Conservation (phyloP, 2,329 filamentous ascomycete genomes). For the Colletotrichum horii region DNA sequence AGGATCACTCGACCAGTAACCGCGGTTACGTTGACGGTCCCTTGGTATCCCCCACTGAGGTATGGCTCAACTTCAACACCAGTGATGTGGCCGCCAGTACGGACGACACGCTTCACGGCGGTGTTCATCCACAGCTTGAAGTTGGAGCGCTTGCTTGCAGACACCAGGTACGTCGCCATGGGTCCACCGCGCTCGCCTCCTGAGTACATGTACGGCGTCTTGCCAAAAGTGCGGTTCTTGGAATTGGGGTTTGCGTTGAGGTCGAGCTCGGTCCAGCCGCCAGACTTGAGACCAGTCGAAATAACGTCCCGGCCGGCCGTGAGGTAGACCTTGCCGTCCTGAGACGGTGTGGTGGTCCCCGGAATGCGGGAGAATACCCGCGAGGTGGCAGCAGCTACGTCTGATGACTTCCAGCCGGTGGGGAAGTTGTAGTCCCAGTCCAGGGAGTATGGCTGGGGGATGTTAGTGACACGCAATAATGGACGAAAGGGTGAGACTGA, state of each 20-base stretch:
- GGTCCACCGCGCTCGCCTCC: constrained; percentile 73
- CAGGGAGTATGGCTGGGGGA: constrained; percentile 54
- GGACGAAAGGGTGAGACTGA: constrained; percentile 25
- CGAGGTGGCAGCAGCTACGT: constrained; percentile 63
- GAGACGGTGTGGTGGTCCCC: constrained; percentile 69
- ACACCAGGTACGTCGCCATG: constrained; percentile 73
- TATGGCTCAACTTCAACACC: constrained; percentile 71
- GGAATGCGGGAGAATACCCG: constrained; percentile 74
- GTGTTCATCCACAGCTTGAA: constrained; percentile 73
- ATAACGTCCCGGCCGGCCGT: constrained; percentile 70
- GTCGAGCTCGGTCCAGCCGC: constrained; percentile 68
- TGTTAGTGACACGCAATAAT: neutral
- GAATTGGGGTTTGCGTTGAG: constrained; percentile 63
- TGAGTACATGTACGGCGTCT: constrained; percentile 71
- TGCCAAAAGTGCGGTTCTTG: constrained; percentile 70
- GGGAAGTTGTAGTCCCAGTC: constrained; percentile 81
- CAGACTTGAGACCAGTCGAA: constrained; percentile 59
- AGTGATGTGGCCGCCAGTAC: constrained; percentile 64
- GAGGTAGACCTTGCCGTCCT: constrained; percentile 71
- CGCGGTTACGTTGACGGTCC: constrained; percentile 64
- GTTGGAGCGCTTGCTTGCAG: constrained; percentile 63
- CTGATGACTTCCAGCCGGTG: constrained; percentile 69
- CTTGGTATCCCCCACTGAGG: constrained; percentile 57
- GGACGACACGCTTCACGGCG: constrained; percentile 69
- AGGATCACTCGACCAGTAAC: constrained; percentile 70